Evolutionary conservation across 2,329 filamentous ascomycete genomes (phyloP).

Genomic region (Diplodia mutila): DNA sequence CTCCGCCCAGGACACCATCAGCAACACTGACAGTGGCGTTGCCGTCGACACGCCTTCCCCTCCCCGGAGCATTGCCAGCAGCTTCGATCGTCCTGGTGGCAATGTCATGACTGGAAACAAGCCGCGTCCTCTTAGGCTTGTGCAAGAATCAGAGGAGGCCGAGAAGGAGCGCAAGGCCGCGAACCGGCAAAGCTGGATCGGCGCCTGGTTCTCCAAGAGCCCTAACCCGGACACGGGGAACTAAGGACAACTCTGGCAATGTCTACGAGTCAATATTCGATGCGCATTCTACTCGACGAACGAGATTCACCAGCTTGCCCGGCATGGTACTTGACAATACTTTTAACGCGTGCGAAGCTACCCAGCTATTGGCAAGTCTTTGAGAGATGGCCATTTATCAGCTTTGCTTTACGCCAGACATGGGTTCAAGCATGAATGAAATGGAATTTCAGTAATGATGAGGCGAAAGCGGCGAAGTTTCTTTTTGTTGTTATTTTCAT

Average conservation of each 20-base stretch:
- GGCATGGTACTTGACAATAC: neutral
- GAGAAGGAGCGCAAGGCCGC: slow-evolving; percentile 48
- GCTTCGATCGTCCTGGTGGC: slow-evolving; percentile 33
- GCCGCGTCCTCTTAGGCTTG: slow-evolving; percentile 81
- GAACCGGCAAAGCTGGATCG: slow-evolving; percentile 50
- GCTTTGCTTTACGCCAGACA: slow-evolving; percentile 1
- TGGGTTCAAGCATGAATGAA: slow-evolving; percentile 5
- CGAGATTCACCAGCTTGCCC: slow-evolving; percentile 12
- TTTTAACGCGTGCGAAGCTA: neutral
- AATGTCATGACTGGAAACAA: slow-evolving; percentile 63
- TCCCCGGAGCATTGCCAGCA: slow-evolving; percentile 59
- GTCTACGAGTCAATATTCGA: neutral
- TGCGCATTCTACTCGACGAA: neutral
- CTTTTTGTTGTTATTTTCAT: neutral
- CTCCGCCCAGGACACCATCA: slow-evolving; percentile 32
- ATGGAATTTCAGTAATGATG: slow-evolving; percentile 13
- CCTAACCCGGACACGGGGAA: neutral
- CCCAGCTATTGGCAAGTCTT: neutral
- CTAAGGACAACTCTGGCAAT: neutral
- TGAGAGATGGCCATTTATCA: slow-evolving; percentile 3
- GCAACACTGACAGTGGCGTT: slow-evolving; percentile 38
- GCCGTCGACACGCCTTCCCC: slow-evolving; percentile 48
- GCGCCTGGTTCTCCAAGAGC: slow-evolving; percentile 18
- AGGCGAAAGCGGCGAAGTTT: slow-evolving; percentile 3
- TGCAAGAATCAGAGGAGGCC: slow-evolving; percentile 67